Conservation (phyloP, 306 rosid genomes). For the Trifolium repens region DNA sequence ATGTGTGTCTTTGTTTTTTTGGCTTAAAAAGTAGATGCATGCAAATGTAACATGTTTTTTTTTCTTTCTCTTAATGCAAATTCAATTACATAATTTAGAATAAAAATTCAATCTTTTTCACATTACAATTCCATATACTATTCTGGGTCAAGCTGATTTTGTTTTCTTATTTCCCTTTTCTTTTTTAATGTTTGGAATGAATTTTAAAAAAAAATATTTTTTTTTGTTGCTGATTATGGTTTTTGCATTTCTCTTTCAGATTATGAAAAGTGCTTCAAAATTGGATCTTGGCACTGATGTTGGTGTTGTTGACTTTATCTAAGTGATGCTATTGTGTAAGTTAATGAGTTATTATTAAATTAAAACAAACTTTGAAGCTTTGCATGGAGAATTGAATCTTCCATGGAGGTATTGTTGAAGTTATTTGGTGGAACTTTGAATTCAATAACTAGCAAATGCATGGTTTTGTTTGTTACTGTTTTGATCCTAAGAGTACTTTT, state of each 20-base stretch:
- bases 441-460: slow-evolving; percentile 64
- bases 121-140: neutral
- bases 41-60: neutral
- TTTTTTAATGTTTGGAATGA: neutral
- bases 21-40: neutral
- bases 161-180: neutral
- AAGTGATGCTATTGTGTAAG: slow-evolving; percentile 30
- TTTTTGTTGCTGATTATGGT: slow-evolving; percentile 3
- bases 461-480: slow-evolving; percentile 56
- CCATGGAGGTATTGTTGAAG: slow-evolving; percentile 62
- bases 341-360: slow-evolving; percentile 19
- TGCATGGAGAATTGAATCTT: slow-evolving; percentile 43
- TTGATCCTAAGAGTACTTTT: slow-evolving; percentile 66
- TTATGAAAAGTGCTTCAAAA: slow-evolving; percentile 20
- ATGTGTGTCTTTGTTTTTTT: slow-evolving; percentile 30
- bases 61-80: neutral
- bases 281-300: slow-evolving; percentile 24
- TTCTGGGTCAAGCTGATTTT: slow-evolving; percentile 11
- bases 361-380: slow-evolving; percentile 23
- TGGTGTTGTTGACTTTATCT: slow-evolving; percentile 21
- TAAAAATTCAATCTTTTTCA: slow-evolving; percentile 26
- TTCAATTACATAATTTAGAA: slow-evolving; percentile 14
- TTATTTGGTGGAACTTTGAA: slow-evolving; percentile 51
- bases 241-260: slow-evolving; percentile 27
- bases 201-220: slow-evolving; percentile 11